A percentile compares a stretch with the other conserved stretches of the same genome.
phyloP scores from a whole-genome alignment of 768 basidiomycete genomes.

The Kwoniella shandongensis region DNA sequence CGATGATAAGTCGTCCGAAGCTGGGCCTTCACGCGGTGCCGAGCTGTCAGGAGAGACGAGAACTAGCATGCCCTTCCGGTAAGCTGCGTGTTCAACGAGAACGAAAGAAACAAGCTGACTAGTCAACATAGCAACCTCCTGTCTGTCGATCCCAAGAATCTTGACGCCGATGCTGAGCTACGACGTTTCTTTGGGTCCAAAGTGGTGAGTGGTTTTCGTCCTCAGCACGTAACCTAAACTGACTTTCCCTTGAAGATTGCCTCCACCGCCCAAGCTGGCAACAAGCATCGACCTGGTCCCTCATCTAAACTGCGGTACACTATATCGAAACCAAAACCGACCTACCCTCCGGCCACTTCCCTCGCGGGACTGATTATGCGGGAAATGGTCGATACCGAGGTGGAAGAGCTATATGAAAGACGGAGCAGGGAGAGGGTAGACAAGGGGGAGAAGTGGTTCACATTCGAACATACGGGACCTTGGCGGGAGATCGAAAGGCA shows the following conservation, averaged over 20 bases:
- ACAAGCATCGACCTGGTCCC: conserved; percentile 38
- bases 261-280: conserved; percentile 52
- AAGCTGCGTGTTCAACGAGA: conserved; percentile 49
- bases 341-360: conserved; percentile 65
- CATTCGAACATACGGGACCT: conserved; percentile 77
- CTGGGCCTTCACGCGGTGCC: conserved; percentile 33
- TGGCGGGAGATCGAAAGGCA: conserved; percentile 78
- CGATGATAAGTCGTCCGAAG: conserved; percentile 55
- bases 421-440: conserved; percentile 39
- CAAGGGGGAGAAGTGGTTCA: conserved; percentile 78
- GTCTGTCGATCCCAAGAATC: conserved; percentile 72
- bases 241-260: conserved; percentile 32
- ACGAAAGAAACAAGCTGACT: not conserved
- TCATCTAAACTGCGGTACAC: conserved; percentile 60
- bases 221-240: not conserved
- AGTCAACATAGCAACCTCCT: conserved; percentile 58
- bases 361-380: conserved; percentile 67
- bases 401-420: conserved; percentile 56
- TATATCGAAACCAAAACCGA: conserved; percentile 71
- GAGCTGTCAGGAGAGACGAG: conserved; percentile 35
- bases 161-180: conserved; percentile 88
- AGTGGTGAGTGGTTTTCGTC: conserved; percentile 61
- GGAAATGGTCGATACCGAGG: conserved; percentile 62
- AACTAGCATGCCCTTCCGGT: conserved; percentile 45
- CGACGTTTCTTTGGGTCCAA: conserved; percentile 90